Conservation (phyloP, 495 filamentous ascomycete genomes). For the Opeltia flavorubescens region DNA sequence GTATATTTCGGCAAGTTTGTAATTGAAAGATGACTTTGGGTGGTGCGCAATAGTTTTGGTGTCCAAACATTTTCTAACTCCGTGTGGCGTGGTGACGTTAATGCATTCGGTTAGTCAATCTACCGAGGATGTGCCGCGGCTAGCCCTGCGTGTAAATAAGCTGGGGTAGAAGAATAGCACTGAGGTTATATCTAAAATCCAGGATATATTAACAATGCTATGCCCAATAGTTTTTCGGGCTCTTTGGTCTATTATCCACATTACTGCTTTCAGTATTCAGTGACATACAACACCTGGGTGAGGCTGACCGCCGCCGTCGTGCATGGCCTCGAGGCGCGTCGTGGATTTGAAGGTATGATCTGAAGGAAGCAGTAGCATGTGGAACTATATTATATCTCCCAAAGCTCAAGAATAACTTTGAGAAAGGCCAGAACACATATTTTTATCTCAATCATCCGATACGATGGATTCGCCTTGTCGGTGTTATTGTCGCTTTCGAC, state of each 20-base stretch:
- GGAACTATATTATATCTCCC: not conserved
- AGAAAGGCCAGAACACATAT: constrained; percentile 54
- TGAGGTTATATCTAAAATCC: not conserved
- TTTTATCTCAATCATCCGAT: constrained; percentile 84
- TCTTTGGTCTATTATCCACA: constrained; percentile 53
- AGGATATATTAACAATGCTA: constrained; percentile 10
- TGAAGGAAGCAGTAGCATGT: not conserved
- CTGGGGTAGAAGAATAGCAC: too few relatives aligned
- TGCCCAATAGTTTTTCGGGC: constrained; percentile 6
- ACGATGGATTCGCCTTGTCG: constrained; percentile 66
- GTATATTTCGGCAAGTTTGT: too few relatives aligned
- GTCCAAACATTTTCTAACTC: too few relatives aligned
- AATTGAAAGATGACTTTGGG: too few relatives aligned
- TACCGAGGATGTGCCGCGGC: too few relatives aligned
- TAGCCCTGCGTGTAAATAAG: too few relatives aligned
- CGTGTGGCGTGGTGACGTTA: too few relatives aligned
- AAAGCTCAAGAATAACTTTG: too few relatives aligned
- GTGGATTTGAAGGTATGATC: constrained; percentile 52
- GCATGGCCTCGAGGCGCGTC: constrained; percentile 37
- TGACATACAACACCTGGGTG: constrained; percentile 73
- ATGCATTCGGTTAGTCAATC: too few relatives aligned
- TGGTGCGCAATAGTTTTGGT: too few relatives aligned
- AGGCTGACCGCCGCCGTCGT: constrained; percentile 62
- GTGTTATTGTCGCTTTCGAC: constrained; percentile 63
- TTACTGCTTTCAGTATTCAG: constrained; percentile 72